A percentile compares a stretch with the other conserved stretches of the same genome.
These are phyloP conservation scores for Jasminum sambac DNA, from an alignment of 257 asterid species.

Conservation along the genomic window DNA sequence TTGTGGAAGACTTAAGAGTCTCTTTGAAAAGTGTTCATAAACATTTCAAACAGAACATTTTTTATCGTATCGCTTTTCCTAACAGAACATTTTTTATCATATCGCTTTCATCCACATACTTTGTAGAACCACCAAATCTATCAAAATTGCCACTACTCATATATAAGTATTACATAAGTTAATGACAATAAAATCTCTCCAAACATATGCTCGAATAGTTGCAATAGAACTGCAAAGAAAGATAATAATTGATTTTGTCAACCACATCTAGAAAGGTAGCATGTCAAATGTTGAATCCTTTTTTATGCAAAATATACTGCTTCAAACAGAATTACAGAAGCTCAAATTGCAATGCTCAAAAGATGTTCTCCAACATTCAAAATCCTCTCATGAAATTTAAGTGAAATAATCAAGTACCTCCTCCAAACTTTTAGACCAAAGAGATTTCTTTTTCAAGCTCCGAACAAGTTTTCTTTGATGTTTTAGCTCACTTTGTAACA, in stretches of 20 bases:
- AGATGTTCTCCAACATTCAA: not conserved
- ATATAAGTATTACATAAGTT: too few relatives aligned
- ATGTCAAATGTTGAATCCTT: not conserved
- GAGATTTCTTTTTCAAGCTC: slow-evolving; percentile 92
- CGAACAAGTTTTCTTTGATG: slow-evolving; percentile 88
- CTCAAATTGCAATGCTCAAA: not conserved
- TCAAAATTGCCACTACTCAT: too few relatives aligned
- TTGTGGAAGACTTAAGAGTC: not conserved
- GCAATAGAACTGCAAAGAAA: not conserved
- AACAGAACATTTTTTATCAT: too few relatives aligned
- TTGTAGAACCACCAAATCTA: too few relatives aligned
- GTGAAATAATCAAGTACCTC: slow-evolving; percentile 58
- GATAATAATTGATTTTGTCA: not conserved
- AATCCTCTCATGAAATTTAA: not conserved
- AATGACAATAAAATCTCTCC: too few relatives aligned
- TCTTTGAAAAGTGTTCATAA: too few relatives aligned
- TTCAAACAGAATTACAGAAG: not conserved
- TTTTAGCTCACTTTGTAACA: slow-evolving; percentile 82
- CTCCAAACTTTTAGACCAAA: slow-evolving; percentile 93
- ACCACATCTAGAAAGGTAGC: not conserved
- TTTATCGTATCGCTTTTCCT: too few relatives aligned
- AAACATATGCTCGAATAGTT: not conserved
- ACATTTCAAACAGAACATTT: too few relatives aligned
- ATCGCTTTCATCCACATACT: too few relatives aligned
- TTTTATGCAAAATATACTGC: not conserved